Conservation (phyloP, 2,329 filamentous ascomycete genomes). For the Stachybotrys chartarum region DNA sequence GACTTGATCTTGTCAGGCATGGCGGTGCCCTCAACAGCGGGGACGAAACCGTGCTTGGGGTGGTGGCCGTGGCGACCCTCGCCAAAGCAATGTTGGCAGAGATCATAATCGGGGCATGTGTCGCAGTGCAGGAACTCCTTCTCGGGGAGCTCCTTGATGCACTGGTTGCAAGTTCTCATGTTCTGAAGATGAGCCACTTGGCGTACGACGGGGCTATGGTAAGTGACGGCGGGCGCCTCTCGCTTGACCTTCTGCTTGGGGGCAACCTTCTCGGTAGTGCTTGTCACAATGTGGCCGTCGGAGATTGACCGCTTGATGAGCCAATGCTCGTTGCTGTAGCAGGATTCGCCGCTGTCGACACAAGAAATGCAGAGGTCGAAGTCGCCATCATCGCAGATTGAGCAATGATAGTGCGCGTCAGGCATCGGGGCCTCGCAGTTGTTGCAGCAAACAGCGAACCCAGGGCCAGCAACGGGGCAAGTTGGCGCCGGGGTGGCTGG, state of each 20-base stretch:
- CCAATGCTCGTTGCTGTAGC: slow-evolving; percentile 78
- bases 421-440: slow-evolving; percentile 72
- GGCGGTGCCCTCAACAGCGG: slow-evolving; percentile 56
- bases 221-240: slow-evolving; percentile 8
- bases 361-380: slow-evolving; percentile 87
- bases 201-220: slow-evolving; percentile 11
- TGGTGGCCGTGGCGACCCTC: slow-evolving; percentile 81
- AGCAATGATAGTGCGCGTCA: slow-evolving; percentile 88
- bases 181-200: slow-evolving; percentile 13
- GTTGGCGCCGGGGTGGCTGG: slow-evolving; percentile 1
- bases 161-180: slow-evolving; percentile 64
- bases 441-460: slow-evolving; percentile 90
- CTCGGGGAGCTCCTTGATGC: slow-evolving; percentile 60
- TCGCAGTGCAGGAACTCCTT: slow-evolving; percentile 78
- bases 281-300: slow-evolving; percentile 73
- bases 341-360: slow-evolving; percentile 67
- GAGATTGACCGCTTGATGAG: slow-evolving; percentile 84
- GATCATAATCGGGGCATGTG: slow-evolving; percentile 81
- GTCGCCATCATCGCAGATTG: slow-evolving; percentile 85
- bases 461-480: slow-evolving; percentile 10
- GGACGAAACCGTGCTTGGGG: slow-evolving; percentile 72
- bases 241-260: slow-evolving; percentile 43
- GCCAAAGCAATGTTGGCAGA: slow-evolving; percentile 77
- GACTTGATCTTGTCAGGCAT: slow-evolving; percentile 55
- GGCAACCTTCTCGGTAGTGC: slow-evolving; percentile 73